phyloP scores from a whole-genome alignment of 768 basidiomycete genomes.

The Serpula lacrymans region DNA sequence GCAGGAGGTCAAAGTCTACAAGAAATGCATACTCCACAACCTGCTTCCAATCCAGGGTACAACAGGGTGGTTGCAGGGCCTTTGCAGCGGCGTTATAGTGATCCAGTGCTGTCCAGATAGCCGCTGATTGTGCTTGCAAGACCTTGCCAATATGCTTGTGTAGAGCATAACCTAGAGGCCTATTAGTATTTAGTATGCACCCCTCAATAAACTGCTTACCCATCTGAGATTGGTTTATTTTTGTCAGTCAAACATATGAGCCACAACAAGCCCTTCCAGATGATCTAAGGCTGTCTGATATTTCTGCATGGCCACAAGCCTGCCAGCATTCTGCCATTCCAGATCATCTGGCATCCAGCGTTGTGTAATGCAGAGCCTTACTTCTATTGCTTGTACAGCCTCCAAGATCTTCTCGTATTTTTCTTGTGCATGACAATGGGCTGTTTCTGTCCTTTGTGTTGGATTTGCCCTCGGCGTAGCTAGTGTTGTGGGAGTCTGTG shows the following conservation, averaged over 20 bases:
- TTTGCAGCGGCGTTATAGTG: slow-evolving; percentile 20
- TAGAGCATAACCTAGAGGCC: slow-evolving; percentile 13
- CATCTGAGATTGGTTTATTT: slow-evolving; percentile 12
- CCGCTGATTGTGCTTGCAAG: slow-evolving; percentile 11
- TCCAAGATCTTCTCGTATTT: too few relatives aligned
- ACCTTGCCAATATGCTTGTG: slow-evolving; percentile 15
- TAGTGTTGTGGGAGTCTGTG: too few relatives aligned
- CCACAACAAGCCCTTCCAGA: slow-evolving; percentile 14
- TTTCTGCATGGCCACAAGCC: not conserved
- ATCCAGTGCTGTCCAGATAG: slow-evolving; percentile 17
- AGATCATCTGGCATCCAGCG: too few relatives aligned
- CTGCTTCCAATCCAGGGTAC: slow-evolving; percentile 11
- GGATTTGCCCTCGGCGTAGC: too few relatives aligned
- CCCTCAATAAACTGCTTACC: slow-evolving; percentile 6
- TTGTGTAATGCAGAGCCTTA: too few relatives aligned
- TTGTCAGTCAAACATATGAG: slow-evolving; percentile 16
- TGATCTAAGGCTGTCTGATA: slow-evolving; percentile 14
- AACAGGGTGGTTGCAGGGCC: slow-evolving; percentile 11
- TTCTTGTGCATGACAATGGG: too few relatives aligned
- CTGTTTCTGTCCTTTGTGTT: too few relatives aligned
- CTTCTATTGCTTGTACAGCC: too few relatives aligned
- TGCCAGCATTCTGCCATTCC: slow-evolving; percentile 1
- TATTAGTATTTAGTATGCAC: not conserved
- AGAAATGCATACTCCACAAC: slow-evolving; percentile 14
- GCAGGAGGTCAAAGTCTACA: slow-evolving; percentile 15